Evolutionary conservation across 1,284 basidiomycete species (phyloP), one percentile per base, ranked within the genome.

Genomic region (Trametes pubescens): DNA sequence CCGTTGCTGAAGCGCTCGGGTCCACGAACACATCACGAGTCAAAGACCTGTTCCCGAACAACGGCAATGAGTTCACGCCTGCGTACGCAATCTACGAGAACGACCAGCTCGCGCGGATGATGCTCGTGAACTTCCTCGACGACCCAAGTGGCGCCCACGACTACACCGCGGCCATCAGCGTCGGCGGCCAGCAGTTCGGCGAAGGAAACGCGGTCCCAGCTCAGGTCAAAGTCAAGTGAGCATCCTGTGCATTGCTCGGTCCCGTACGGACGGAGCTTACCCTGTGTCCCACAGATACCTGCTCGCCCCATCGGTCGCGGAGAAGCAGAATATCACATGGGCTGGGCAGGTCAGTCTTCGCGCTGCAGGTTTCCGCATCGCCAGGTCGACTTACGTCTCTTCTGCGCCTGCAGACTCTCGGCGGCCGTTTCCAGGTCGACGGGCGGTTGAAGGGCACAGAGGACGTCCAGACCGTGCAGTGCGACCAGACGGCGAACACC

Each of bases 401-500:
- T 21, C 16, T 13, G 34, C 32, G 11, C 54, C 7, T 34, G n/a
- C 54, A 94, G 84, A 91, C 88, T 0, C 84, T 92, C 64, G 91
- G 90, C 9, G 77, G 76, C 14, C 77, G 76, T 26, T 92, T 89
- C 73, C 75, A 80, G 44, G 87, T 86, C 1, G 82, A 85, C 68
- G 86, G 85, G 1, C 76, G 79, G 35, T 72, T 84, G 11, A 69
- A 74, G 40, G 82, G 82, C 34, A 69, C 72, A 13, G 73, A 79
- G 18, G 63, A 72, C 26, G 81, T 84, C 2, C 63, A 75, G 29
- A 78, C 77, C 2, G 74, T 85, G 32, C 53, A 71, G 2, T 86
- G 85, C 72, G 76, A 81, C 65, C 71, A 71, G 22, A 59, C 65
- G 9, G 71, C 77, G 59, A 78, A 80, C 34, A 73, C 73, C 9